Conservation (phyloP, 345 rosid genomes). For the Bruguiera parviflora region DNA sequence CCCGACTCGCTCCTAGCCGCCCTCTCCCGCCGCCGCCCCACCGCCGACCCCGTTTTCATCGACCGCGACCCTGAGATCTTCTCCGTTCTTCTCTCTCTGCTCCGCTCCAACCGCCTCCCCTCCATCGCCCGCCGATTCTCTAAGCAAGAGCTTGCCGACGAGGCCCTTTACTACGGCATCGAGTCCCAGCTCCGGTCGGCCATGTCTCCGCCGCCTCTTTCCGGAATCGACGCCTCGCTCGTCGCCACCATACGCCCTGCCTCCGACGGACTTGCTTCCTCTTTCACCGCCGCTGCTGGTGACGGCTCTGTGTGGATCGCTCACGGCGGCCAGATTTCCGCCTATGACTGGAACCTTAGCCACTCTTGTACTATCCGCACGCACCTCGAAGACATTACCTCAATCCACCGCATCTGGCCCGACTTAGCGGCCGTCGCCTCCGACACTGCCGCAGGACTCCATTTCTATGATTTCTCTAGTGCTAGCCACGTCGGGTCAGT, state of each 20-base stretch:
- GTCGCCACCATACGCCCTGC: conserved; percentile 62
- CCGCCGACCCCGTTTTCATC: conserved; percentile 54
- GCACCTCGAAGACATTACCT: conserved; percentile 65
- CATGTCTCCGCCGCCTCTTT: conserved; percentile 57
- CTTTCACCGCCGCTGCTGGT: conserved; percentile 54
- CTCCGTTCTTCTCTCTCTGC: conserved; percentile 73
- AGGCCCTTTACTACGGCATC: conserved; percentile 81
- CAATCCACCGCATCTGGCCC: conserved; percentile 57
- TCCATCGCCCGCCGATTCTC: conserved; percentile 59
- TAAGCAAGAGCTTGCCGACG: conserved; percentile 81
- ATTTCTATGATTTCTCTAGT: conserved; percentile 66
- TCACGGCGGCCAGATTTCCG: conserved; percentile 87
- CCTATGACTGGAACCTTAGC: conserved; percentile 66
- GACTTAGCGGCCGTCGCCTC: conserved; percentile 76
- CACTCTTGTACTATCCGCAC: conserved; percentile 70
- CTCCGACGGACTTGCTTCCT: conserved; percentile 59
- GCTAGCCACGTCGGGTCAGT: conserved; percentile 59
- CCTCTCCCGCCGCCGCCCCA: conserved; percentile 50
- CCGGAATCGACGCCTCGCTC: conserved; percentile 71
- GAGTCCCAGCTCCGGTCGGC: conserved; percentile 63
- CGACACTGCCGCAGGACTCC: conserved; percentile 59
- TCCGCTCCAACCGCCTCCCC: conserved; percentile 69
- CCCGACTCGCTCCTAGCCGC: conserved; percentile 76
- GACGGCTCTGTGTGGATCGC: conserved; percentile 83
- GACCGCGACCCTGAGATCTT: conserved; percentile 96